phyloP scores from a whole-genome alignment of 306 rosid species.

The Acacia melanoxylon region DNA sequence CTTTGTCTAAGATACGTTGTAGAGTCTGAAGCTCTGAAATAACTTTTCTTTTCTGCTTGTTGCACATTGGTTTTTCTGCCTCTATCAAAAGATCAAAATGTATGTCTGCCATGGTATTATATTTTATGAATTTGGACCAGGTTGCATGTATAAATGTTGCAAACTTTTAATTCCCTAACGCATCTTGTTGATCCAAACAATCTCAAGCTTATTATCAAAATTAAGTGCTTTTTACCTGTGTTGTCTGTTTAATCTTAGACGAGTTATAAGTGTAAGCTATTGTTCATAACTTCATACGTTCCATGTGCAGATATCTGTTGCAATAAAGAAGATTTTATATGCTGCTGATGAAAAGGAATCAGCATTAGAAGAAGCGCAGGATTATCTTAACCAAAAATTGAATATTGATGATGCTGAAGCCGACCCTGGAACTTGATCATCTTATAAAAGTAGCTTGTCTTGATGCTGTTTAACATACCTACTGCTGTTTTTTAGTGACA shows the following conservation, averaged over 20 bases:
- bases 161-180: slow-evolving; percentile 3
- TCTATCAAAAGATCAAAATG: not conserved
- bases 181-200: slow-evolving; percentile 3
- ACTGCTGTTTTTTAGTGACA: slow-evolving; percentile 11
- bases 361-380: slow-evolving; percentile 86
- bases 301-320: slow-evolving; percentile 70
- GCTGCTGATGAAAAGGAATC: slow-evolving; percentile 91
- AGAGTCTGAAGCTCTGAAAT: not conserved
- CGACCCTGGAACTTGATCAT: slow-evolving; percentile 38
- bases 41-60: not conserved
- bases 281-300: not conserved
- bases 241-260: slow-evolving; percentile 3
- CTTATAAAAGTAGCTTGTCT: slow-evolving; percentile 24
- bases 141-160: not conserved
- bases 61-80: not conserved
- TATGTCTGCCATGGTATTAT: not conserved
- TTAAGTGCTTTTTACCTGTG: not conserved
- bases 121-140: not conserved
- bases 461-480: slow-evolving; percentile 27
- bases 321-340: slow-evolving; percentile 84
- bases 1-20: not conserved
- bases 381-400: slow-evolving; percentile 48
- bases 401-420: slow-evolving; percentile 32
- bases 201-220: not conserved
- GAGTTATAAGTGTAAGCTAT: not conserved